Evolutionary conservation across 495 filamentous ascomycete genomes (phyloP).

Genomic region (Aspergillus steynii): DNA sequence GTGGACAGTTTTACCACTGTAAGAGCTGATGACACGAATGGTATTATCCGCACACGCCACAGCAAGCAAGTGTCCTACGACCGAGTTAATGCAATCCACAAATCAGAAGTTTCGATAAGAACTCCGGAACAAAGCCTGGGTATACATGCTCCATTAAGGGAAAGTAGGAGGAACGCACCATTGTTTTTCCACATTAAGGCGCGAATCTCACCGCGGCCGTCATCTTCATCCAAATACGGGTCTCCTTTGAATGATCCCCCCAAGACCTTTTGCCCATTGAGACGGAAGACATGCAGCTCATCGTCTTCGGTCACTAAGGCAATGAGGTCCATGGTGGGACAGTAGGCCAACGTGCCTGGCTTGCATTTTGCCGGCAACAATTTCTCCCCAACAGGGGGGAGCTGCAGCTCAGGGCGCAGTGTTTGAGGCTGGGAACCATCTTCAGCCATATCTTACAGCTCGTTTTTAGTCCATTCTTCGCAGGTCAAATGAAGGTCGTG

Average conservation of each 20-base stretch:
- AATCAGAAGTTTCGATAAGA: not conserved
- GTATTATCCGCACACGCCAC: slow-evolving; percentile 73
- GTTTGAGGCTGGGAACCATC: slow-evolving; percentile 18
- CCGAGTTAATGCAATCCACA: slow-evolving; percentile 1
- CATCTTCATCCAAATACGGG: slow-evolving; percentile 50
- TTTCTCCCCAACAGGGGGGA: slow-evolving; percentile 56
- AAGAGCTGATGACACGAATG: slow-evolving; percentile 69
- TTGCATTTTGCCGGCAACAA: slow-evolving; percentile 56
- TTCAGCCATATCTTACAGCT: slow-evolving; percentile 26
- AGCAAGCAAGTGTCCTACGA: slow-evolving; percentile 68
- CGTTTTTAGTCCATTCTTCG: slow-evolving; percentile 21
- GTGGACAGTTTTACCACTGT: slow-evolving; percentile 76
- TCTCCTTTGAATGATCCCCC: slow-evolving; percentile 52
- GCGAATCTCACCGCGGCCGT: slow-evolving; percentile 53
- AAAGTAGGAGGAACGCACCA: slow-evolving; percentile 50
- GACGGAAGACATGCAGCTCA: slow-evolving; percentile 61
- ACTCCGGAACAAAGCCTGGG: slow-evolving; percentile 1
- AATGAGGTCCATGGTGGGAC: slow-evolving; percentile 80
- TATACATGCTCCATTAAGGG: not conserved
- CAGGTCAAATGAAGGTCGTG: slow-evolving; percentile 24
- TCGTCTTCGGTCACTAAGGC: slow-evolving; percentile 68
- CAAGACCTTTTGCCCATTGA: slow-evolving; percentile 71
- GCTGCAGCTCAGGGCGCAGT: slow-evolving; percentile 27
- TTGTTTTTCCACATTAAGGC: slow-evolving; percentile 75
- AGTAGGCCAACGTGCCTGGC: slow-evolving; percentile 63